Evolutionary conservation across 192 early-diverging fungal genomes (phyloP).

Genomic region (Backusella mclennaniae): DNA sequence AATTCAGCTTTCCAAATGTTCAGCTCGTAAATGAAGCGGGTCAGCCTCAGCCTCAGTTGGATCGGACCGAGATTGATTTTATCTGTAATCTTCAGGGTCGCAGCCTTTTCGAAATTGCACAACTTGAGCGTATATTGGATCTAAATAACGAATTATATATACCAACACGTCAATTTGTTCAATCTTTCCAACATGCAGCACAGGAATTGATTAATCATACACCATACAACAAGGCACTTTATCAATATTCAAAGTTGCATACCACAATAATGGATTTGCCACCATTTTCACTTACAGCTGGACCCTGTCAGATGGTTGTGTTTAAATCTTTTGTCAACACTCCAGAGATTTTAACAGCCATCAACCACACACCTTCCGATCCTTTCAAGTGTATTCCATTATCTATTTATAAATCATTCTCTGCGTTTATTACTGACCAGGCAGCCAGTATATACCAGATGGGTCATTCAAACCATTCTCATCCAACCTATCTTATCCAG

Average conservation of each 20-base stretch:
- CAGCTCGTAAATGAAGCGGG: constrained; percentile 12
- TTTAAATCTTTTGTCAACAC: constrained; percentile 27
- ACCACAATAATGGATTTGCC: constrained; percentile 23
- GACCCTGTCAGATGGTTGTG: constrained; percentile 29
- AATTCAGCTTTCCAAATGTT: constrained; percentile 23
- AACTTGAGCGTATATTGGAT: not conserved
- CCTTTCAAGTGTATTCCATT: constrained; percentile 23
- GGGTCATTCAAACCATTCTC: not conserved
- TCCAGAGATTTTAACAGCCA: constrained; percentile 11
- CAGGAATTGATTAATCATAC: constrained; percentile 12
- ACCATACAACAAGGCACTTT: constrained; percentile 8
- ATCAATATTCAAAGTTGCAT: constrained; percentile 19
- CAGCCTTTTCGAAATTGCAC: constrained; percentile 10
- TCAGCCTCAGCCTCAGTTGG: constrained; percentile 1
- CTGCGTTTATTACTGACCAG: constrained; percentile 15
- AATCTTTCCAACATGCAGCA: not conserved
- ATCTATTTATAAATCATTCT: constrained; percentile 9
- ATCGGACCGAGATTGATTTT: not conserved
- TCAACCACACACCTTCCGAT: constrained; percentile 19
- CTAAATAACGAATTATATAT: not conserved
- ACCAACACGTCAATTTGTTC: constrained; percentile 4
- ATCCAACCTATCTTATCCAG: constrained; percentile 2
- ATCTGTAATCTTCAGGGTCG: not conserved
- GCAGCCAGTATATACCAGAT: constrained; percentile 15
- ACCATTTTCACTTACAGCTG: constrained; percentile 24